A percentile compares a stretch with the other conserved stretches of the same genome.
phyloP scores from a whole-genome alignment of 169 alveolate species.

The Pseudocohnilembus persalinus region DNA sequence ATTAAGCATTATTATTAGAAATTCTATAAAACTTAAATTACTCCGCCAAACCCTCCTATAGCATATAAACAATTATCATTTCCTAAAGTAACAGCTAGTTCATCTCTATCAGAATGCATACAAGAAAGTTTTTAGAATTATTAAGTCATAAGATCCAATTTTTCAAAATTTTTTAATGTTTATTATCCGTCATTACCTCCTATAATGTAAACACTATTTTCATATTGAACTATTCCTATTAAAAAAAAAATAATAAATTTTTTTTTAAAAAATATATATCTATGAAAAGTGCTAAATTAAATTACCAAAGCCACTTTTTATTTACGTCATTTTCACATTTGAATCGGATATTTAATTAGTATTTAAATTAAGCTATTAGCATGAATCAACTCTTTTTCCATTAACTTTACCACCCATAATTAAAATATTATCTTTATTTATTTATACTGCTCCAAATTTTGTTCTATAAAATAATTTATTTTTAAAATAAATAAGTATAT shows the following conservation, averaged over 20 bases:
- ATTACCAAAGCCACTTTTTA: conserved; percentile 37
- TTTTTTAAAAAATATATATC: neutral
- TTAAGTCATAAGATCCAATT: conserved; percentile 32
- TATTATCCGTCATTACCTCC: conserved; percentile 83
- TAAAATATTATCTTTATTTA: conserved; percentile 40
- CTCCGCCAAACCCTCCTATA: conserved; percentile 85
- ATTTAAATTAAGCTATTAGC: conserved; percentile 54
- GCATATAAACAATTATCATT: conserved; percentile 75
- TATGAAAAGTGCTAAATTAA: neutral
- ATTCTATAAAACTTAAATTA: neutral
- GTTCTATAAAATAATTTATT: conserved; percentile 48
- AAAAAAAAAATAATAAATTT: too few species aligned
- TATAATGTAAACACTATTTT: conserved; percentile 48
- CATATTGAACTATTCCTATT: neutral
- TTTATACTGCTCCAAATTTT: conserved; percentile 56
- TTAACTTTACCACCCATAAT: conserved; percentile 76
- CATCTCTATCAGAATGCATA: conserved; percentile 76
- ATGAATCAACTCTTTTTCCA: conserved; percentile 57
- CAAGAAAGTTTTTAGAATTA: conserved; percentile 51
- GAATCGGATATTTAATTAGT: conserved; percentile 27
- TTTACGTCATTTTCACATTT: conserved; percentile 39
- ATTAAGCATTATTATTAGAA: conserved; percentile 3
- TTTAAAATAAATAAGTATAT: too few species aligned
- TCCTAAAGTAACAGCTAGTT: conserved; percentile 68
- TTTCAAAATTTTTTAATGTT: conserved; percentile 47